Conservation (phyloP, 805 yeast genomes). For the Pichia membranifaciens region DNA sequence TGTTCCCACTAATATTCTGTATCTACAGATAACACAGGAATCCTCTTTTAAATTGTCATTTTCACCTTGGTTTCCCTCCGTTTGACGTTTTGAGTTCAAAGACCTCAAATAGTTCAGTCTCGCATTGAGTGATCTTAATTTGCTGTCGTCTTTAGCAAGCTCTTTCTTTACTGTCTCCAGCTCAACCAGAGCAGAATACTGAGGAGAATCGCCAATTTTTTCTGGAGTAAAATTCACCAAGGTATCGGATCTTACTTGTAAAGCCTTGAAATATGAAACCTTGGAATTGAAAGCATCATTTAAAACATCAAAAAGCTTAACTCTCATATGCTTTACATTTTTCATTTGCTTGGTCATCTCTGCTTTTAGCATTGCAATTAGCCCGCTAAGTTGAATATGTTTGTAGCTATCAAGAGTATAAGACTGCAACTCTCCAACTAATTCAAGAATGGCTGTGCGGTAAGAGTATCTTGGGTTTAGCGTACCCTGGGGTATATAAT, state of each 20-base stretch:
- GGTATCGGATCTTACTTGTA: constrained; percentile 82
- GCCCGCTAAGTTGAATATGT: not conserved
- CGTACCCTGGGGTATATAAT: constrained; percentile 29
- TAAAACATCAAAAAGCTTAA: constrained; percentile 45
- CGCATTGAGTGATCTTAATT: constrained; percentile 25
- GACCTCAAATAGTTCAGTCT: constrained; percentile 46
- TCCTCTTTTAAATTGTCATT: constrained; percentile 32
- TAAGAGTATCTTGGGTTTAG: constrained; percentile 28
- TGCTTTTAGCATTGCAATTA: constrained; percentile 19
- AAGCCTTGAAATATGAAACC: constrained; percentile 72
- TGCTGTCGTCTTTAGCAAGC: constrained; percentile 13
- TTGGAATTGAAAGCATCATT: constrained; percentile 73
- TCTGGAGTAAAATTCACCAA: constrained; percentile 47
- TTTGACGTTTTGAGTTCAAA: constrained; percentile 23
- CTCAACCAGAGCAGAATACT: constrained; percentile 19
- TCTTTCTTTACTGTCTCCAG: constrained; percentile 15
- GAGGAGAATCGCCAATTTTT: constrained; percentile 17
- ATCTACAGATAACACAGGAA: constrained; percentile 74
- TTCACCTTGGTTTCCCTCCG: constrained; percentile 12
- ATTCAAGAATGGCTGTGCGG: constrained; percentile 19
- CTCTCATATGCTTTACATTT: constrained; percentile 35
- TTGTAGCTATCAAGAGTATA: constrained; percentile 2
- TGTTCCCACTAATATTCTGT: constrained; percentile 65
- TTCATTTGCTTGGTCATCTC: constrained; percentile 41
- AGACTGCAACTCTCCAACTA: constrained; percentile 18